Evolutionary conservation across 2,329 filamentous ascomycete genomes (phyloP).

Genomic region (Alternaria tenuissima): DNA sequence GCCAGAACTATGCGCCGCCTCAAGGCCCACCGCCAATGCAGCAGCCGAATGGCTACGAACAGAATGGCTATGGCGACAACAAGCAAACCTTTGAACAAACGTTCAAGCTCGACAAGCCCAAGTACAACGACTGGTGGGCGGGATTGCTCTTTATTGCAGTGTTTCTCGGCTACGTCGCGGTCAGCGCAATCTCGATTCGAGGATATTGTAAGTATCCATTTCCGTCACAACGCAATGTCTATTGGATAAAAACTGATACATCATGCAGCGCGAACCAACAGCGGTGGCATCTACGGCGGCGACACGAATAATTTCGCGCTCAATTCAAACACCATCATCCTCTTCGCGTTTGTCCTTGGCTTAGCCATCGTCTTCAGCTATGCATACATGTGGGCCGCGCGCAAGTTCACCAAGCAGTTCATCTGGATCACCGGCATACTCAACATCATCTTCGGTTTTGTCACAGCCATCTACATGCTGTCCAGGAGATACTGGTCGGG

Average conservation of each 20-base stretch:
- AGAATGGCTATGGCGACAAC: conserved; percentile 53
- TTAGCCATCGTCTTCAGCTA: conserved; percentile 79
- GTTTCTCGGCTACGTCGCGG: conserved; percentile 75
- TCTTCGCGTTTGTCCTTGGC: conserved; percentile 81
- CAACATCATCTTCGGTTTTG: conserved; percentile 81
- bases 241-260: conserved; percentile 7
- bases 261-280: conserved; percentile 61
- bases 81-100: conserved; percentile 73
- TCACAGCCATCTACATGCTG: conserved; percentile 86
- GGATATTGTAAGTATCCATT: conserved; percentile 64
- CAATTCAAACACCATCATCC: conserved; percentile 82
- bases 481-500: conserved; percentile 78
- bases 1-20: conserved; percentile 41
- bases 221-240: not conserved
- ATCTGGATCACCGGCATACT: conserved; percentile 78
- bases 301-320: conserved; percentile 70
- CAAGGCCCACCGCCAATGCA: conserved; percentile 32
- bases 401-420: conserved; percentile 84
- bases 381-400: conserved; percentile 77
- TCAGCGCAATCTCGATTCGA: conserved; percentile 77
- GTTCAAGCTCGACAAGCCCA: conserved; percentile 84
- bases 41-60: conserved; percentile 35
- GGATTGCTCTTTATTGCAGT: conserved; percentile 78
- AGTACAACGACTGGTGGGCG: conserved; percentile 91
- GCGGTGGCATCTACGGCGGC: conserved; percentile 78